phyloP scores from a whole-genome alignment of 106 monocot genomes.

The Dioscorea alata region DNA sequence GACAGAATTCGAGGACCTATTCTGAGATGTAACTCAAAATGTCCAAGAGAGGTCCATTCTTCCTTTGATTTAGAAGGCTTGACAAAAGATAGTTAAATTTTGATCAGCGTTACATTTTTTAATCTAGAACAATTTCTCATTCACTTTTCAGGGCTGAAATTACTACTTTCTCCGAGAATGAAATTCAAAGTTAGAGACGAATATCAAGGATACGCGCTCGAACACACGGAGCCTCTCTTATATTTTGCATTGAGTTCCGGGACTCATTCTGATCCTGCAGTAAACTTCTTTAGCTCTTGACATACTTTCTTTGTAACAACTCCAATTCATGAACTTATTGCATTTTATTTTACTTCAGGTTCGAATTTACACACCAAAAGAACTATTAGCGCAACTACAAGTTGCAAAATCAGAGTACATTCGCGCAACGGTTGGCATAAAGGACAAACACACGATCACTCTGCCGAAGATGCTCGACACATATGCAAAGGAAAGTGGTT shows the following conservation, averaged over 20 bases:
- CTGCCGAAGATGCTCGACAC: constrained; percentile 54
- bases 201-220: constrained; percentile 59
- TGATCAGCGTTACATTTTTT: no score
- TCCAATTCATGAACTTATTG: not conserved
- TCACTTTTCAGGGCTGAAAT: constrained; percentile 39
- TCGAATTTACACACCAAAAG: constrained; percentile 46
- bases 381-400: constrained; percentile 50
- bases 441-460: constrained; percentile 56
- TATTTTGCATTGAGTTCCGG: constrained; percentile 89
- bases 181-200: constrained; percentile 59
- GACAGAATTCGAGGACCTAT: constrained; percentile 65
- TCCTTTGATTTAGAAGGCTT: no score
- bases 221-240: constrained; percentile 62
- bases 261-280: constrained; percentile 94
- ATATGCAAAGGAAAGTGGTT: constrained; percentile 42
- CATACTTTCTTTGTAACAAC: not conserved
- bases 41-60: constrained; percentile 58
- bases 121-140: not conserved
- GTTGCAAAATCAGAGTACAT: constrained; percentile 67
- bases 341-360: constrained; percentile 30
- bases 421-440: constrained; percentile 51
- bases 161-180: constrained; percentile 47
- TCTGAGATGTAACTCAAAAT: constrained; percentile 64
- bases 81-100: no score
- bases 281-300: constrained; percentile 15